These are phyloP conservation scores for Quercus tomentella DNA, from an alignment of 331 rosid genomes.

Conservation along the genomic window DNA sequence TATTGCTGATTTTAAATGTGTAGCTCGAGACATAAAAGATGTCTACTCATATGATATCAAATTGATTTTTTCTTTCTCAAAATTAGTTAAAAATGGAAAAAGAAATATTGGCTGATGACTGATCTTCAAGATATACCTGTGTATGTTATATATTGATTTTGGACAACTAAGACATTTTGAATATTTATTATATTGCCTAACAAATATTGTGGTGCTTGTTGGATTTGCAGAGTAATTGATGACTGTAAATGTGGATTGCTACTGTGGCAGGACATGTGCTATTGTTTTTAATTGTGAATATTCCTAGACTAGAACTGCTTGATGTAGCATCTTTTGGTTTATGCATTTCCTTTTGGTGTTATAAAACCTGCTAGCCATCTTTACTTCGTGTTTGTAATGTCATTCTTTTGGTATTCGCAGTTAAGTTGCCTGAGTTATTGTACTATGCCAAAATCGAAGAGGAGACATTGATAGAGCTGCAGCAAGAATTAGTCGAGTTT, in stretches of 20 bases:
- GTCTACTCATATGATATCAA: too few relatives aligned
- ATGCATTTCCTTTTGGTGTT: background rate
- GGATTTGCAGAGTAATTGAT: background rate
- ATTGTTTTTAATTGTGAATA: background rate
- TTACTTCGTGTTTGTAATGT: background rate
- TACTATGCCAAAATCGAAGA: slow-evolving; percentile 55
- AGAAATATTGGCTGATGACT: too few relatives aligned
- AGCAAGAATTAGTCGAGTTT: slow-evolving; percentile 50
- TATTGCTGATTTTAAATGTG: too few relatives aligned
- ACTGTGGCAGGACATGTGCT: background rate
- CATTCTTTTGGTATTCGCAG: slow-evolving; percentile 41
- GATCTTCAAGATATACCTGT: background rate
- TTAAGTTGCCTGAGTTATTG: slow-evolving; percentile 78
- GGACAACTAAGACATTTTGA: background rate
- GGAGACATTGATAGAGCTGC: slow-evolving; percentile 56
- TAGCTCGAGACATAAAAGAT: too few relatives aligned
- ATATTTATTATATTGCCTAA: too few relatives aligned
- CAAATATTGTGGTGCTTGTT: background rate
- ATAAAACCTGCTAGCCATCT: background rate
- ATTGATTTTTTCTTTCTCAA: too few relatives aligned
- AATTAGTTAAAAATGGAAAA: too few relatives aligned
- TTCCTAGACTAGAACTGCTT: background rate
- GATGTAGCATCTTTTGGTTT: background rate
- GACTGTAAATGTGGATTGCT: too few relatives aligned
- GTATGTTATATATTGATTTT: background rate